phyloP scores from a whole-genome alignment of 176 grass and related monocot species.

The Oryza brachyantha region DNA sequence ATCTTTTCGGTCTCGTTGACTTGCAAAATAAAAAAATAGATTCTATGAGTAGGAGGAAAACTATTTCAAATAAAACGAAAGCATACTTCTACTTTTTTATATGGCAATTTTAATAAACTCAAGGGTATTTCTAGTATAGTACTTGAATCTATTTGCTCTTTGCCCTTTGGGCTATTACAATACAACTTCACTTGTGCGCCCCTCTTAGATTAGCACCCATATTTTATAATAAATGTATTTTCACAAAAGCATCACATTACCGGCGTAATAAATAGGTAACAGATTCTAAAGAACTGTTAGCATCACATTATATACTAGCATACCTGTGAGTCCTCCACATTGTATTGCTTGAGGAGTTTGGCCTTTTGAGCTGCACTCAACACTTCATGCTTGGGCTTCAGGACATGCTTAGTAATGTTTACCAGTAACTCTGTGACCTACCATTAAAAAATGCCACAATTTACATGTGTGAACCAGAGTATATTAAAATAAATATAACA shows the following conservation, averaged over 20 bases:
- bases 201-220: neutral
- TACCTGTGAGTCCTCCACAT: constrained; percentile 76
- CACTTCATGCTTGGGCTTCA: constrained; percentile 75
- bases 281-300: constrained; percentile 7
- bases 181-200: neutral
- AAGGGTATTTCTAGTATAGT: neutral
- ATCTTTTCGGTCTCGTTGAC: neutral
- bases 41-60: neutral
- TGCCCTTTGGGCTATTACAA: neutral
- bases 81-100: neutral
- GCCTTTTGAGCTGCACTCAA: constrained; percentile 64
- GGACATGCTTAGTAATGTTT: constrained; percentile 81
- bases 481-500: constrained; percentile 6
- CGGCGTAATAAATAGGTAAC: neutral
- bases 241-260: neutral
- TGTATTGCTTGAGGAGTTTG: constrained; percentile 58
- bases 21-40: neutral
- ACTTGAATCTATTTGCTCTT: neutral
- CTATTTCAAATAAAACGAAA: neutral
- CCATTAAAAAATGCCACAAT: constrained; percentile 23
- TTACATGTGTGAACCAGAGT: neutral
- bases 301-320: constrained; percentile 20
- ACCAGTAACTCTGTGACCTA: constrained; percentile 90
- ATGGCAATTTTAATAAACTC: neutral
- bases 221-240: constrained; percentile 1